Evolutionary conservation across 345 rosid species (phyloP).

Genomic region (Luvunga scandens): DNA sequence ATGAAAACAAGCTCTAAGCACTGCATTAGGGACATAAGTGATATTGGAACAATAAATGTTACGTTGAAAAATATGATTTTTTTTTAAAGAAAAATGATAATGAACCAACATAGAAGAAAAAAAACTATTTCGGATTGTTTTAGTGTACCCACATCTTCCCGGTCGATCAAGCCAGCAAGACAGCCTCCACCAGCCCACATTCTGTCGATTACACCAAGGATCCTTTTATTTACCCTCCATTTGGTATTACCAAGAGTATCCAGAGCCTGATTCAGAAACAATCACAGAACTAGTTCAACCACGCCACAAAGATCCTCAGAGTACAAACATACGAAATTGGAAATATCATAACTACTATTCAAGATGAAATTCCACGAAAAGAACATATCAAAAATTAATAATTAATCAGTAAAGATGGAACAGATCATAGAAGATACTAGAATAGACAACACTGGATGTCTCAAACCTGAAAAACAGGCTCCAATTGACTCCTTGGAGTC

Average conservation of each 20-base stretch:
- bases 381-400: neutral
- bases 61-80: neutral
- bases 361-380: neutral
- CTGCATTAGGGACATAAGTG: neutral
- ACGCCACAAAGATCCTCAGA: neutral
- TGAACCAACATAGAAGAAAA: conserved; percentile 1
- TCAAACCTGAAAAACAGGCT: conserved; percentile 79
- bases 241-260: conserved; percentile 93
- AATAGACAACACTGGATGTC: conserved; percentile 6
- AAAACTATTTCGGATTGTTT: conserved; percentile 6
- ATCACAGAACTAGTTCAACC: conserved; percentile 20
- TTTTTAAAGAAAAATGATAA: neutral
- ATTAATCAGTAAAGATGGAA: neutral
- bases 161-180: conserved; percentile 77
- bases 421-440: neutral
- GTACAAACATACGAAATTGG: neutral
- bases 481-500: conserved; percentile 60
- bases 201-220: conserved; percentile 82
- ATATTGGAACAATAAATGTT: conserved; percentile 8
- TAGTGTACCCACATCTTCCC: conserved; percentile 70
- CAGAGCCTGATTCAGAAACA: conserved; percentile 63
- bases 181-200: conserved; percentile 91
- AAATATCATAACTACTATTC: neutral
- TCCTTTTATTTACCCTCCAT: conserved; percentile 86
- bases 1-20: conserved; percentile 5